Conservation (phyloP, 2,329 filamentous ascomycete genomes). For the Aspergillus fumigatus region DNA sequence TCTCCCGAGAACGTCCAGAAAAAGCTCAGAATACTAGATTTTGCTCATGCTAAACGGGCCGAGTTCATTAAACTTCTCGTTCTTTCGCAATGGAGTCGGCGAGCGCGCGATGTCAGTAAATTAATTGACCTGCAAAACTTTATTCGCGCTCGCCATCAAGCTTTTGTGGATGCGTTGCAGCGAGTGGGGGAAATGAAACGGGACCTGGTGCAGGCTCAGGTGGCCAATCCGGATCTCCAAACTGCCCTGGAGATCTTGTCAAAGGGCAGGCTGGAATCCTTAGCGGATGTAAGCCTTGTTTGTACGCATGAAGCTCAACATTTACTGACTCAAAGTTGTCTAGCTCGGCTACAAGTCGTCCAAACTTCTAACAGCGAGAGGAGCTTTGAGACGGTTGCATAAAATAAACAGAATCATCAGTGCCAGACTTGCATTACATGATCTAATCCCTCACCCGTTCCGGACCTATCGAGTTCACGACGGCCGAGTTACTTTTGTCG, state of each 20-base stretch:
- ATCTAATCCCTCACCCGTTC: slow-evolving; percentile 75
- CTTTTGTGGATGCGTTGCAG: slow-evolving; percentile 58
- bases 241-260: slow-evolving; percentile 83
- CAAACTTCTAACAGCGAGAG: slow-evolving; percentile 63
- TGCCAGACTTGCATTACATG: slow-evolving; percentile 77
- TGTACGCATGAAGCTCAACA: neutral
- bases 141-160: slow-evolving; percentile 58
- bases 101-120: slow-evolving; percentile 72
- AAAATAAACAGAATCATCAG: slow-evolving; percentile 80
- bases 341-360: slow-evolving; percentile 73
- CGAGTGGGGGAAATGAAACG: slow-evolving; percentile 68
- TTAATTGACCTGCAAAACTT: slow-evolving; percentile 83
- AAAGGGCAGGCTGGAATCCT: slow-evolving; percentile 69
- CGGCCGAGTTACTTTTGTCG: slow-evolving; percentile 84
- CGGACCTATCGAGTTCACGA: slow-evolving; percentile 71
- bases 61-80: slow-evolving; percentile 93
- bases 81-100: slow-evolving; percentile 82
- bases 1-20: slow-evolving; percentile 63
- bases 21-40: slow-evolving; percentile 70
- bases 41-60: slow-evolving; percentile 72
- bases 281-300: slow-evolving; percentile 63
- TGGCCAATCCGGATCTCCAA: slow-evolving; percentile 85
- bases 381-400: slow-evolving; percentile 69
- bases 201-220: slow-evolving; percentile 65
- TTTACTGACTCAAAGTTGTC: slow-evolving; percentile 15